Evolutionary conservation across 169 alveolate genomes (phyloP).

Genomic region (Amoebophrya sp.): DNA sequence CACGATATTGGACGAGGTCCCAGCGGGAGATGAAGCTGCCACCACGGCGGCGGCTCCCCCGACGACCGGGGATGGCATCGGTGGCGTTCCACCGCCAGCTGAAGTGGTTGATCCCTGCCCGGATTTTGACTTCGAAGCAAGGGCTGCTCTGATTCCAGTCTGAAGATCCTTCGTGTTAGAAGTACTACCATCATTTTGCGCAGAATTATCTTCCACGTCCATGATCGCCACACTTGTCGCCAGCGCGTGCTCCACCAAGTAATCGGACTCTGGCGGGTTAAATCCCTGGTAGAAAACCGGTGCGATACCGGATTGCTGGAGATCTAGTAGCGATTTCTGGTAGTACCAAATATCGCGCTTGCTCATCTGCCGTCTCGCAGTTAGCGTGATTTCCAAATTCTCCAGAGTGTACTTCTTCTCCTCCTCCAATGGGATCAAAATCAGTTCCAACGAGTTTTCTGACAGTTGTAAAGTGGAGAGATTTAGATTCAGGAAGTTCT

Average conservation of each 20-base stretch:
- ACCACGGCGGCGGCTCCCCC: background rate
- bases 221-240: background rate
- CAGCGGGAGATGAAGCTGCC: background rate
- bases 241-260: background rate
- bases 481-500: no score
- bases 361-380: background rate
- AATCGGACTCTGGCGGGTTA: background rate
- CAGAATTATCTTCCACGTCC: background rate
- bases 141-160: no score
- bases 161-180: no score
- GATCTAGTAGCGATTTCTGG: background rate
- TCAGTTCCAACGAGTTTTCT: background rate
- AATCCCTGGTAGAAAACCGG: background rate
- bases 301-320: background rate
- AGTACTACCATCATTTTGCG: background rate
- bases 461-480: no score
- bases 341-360: constrained; percentile 9
- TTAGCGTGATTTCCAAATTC: background rate
- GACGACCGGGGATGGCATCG: background rate
- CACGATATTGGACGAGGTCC: background rate
- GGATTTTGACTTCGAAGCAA: no score
- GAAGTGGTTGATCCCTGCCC: background rate
- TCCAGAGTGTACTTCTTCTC: background rate
- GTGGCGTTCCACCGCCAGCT: background rate
- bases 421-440: background rate